A percentile compares a stretch with the other conserved stretches of the same genome.
Conservation (phyloP, 441 rosid genomes). For the Pelargonium myrrhifolium region DNA sequence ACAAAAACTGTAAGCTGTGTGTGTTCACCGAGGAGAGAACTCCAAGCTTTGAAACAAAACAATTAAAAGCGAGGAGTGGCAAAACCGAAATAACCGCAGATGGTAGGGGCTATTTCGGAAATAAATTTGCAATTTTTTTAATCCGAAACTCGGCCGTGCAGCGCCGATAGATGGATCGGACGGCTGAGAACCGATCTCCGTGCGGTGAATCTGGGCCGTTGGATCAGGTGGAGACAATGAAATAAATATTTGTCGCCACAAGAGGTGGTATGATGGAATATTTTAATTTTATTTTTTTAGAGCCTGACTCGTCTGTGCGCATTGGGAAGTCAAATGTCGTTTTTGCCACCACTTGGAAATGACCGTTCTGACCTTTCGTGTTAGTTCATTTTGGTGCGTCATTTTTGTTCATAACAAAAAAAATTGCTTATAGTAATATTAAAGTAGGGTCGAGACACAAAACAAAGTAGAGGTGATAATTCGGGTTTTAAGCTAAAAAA, state of each 20-base stretch:
- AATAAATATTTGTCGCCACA: background rate
- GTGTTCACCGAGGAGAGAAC: slow-evolving; percentile 17
- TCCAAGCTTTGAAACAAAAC: slow-evolving; percentile 19
- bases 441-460: too few species aligned
- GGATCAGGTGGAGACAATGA: background rate
- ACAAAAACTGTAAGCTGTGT: slow-evolving; percentile 26
- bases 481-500: too few species aligned
- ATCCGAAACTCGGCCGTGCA: background rate
- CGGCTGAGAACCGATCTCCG: background rate
- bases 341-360: background rate
- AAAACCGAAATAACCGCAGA: background rate
- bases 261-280: slow-evolving; percentile 1
- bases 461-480: too few species aligned
- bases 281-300: background rate
- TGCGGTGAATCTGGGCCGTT: background rate
- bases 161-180: background rate
- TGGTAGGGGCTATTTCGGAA: background rate
- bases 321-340: background rate
- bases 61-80: slow-evolving; percentile 2
- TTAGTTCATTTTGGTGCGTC: background rate
- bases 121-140: background rate
- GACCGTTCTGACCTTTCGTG: slow-evolving; percentile 2
- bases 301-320: background rate
- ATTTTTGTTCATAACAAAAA: too few species aligned
- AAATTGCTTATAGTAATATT: background rate